Percentiles rank a stretch among this genome's conserved stretches.
These are phyloP conservation scores for Sugiyamaella americana DNA, from an alignment of 805 yeast genomes.

Conservation along the genomic window DNA sequence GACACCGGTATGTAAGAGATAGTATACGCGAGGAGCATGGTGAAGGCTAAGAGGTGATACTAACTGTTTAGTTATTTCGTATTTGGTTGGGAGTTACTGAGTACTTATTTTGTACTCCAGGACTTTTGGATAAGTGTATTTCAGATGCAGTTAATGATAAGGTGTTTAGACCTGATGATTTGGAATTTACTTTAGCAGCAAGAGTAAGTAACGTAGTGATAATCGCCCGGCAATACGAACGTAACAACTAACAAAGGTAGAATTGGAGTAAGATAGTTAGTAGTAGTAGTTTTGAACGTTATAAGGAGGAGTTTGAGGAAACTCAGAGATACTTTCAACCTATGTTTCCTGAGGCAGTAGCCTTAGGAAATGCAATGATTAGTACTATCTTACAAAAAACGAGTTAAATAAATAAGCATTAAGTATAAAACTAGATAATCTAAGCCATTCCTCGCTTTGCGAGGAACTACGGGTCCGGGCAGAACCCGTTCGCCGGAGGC, in stretches of 20 bases:
- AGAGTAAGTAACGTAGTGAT: conserved; percentile 32
- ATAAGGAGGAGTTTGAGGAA: conserved; percentile 63
- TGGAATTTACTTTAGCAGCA: conserved; percentile 89
- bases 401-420: not conserved
- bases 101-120: conserved; percentile 79
- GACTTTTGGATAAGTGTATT: conserved; percentile 72
- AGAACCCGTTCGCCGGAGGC: not conserved
- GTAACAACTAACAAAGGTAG: conserved; percentile 2
- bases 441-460: not conserved
- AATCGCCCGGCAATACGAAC: not conserved
- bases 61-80: conserved; percentile 47
- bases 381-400: conserved; percentile 53
- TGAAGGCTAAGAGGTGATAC: not conserved
- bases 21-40: not conserved
- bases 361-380: conserved; percentile 91
- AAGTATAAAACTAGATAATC: not conserved
- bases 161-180: conserved; percentile 78
- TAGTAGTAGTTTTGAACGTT: conserved; percentile 66
- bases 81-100: conserved; percentile 92
- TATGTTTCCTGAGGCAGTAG: conserved; percentile 82
- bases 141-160: conserved; percentile 61
- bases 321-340: conserved; percentile 82
- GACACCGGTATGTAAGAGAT: conserved; percentile 49
- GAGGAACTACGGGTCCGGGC: not conserved
- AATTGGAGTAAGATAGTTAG: conserved; percentile 78